Base-by-base conservation (phyloP, 306 rosid species). In the Hippophae gyantsensis region DNA sequence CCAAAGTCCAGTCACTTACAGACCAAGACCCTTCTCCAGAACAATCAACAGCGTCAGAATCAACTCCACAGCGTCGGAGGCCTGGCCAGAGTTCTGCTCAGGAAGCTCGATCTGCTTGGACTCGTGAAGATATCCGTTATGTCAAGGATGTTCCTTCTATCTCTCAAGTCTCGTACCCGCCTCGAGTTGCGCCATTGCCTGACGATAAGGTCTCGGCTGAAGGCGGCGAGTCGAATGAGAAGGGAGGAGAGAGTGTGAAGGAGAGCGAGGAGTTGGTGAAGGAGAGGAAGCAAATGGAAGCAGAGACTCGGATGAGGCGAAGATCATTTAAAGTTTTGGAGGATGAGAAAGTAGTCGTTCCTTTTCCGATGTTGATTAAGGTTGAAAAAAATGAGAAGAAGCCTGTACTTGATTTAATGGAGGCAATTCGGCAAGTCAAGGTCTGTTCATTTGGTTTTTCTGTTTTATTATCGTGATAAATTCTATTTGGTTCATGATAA, bases 341-440 rank as follows among this genome's bases (percentile, higher is more conserved):
- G 78, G 87, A 85, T 63, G 87, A 80, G 13, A 72, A 58, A 48
- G 70, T 74, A 72, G 67, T 42, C 64, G 86, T 78, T 9, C 95
- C 99, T 42, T 92, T 83, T 68, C 99, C 99, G 2, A 54, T 72
- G 52, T 64, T 82, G 62, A 70, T 92, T 7, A 83, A 73, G 68
- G 87, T 73, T n/a, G 82, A 79, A 72, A 80, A 76, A 64, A 88
- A 83, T 48, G 93, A 83, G 68, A 85, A 72, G 69, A 84, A 83
- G 6, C 67, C 81, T n/a, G 38, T 83, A 7, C 73, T 76, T 73
- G 96, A 92, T 73, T 79, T 92, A 78, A 7, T 54, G 48, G 99
- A 92, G 52, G 96, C 90, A 25, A 80, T 92, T 70, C 92, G 93
- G 48, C 81, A 67, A 71, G 90, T 92, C 65, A 92, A 85, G 99